Evolutionary conservation across 495 filamentous ascomycete species (phyloP).

Genomic region (Hypoxylon crocopeplum): DNA sequence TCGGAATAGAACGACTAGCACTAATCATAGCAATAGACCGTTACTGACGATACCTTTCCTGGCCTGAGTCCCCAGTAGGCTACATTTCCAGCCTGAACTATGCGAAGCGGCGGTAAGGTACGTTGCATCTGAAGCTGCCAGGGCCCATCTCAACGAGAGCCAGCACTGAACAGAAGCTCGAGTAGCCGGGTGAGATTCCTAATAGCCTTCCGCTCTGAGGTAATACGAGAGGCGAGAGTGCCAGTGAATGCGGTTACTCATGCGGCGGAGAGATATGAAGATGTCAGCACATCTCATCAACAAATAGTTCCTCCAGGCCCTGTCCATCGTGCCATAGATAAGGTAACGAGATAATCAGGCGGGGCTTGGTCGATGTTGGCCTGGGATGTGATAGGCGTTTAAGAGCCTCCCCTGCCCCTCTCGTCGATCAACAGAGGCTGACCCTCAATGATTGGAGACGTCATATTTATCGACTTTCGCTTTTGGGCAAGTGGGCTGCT

Average conservation of each 20-base stretch:
- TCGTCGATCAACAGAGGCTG: constrained; percentile 29
- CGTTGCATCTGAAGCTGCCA: constrained; percentile 32
- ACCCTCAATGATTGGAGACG: constrained; percentile 32
- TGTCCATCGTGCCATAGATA: constrained; percentile 30
- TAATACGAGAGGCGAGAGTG: constrained; percentile 36
- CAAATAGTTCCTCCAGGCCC: constrained; percentile 26
- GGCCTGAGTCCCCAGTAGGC: constrained; percentile 13
- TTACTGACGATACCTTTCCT: constrained; percentile 5
- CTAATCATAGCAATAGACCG: constrained; percentile 1
- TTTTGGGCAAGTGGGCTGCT: constrained; percentile 33
- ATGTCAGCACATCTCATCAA: constrained; percentile 17
- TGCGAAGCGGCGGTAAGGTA: constrained; percentile 27
- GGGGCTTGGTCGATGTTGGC: constrained; percentile 25
- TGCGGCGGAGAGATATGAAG: constrained; percentile 12
- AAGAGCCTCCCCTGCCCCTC: constrained; percentile 28
- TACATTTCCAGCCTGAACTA: constrained; percentile 15
- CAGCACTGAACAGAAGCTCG: background rate
- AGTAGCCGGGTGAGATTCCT: constrained; percentile 3
- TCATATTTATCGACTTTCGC: constrained; percentile 40
- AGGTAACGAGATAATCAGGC: constrained; percentile 35
- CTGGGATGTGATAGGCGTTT: constrained; percentile 30
- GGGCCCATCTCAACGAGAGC: constrained; percentile 9
- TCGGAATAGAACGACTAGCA: background rate
- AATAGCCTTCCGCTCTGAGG: constrained; percentile 15
- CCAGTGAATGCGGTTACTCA: constrained; percentile 20